These are phyloP conservation scores for Fusarium dlaminii DNA, from an alignment of 2,329 filamentous ascomycete genomes.

Conservation along the genomic window DNA sequence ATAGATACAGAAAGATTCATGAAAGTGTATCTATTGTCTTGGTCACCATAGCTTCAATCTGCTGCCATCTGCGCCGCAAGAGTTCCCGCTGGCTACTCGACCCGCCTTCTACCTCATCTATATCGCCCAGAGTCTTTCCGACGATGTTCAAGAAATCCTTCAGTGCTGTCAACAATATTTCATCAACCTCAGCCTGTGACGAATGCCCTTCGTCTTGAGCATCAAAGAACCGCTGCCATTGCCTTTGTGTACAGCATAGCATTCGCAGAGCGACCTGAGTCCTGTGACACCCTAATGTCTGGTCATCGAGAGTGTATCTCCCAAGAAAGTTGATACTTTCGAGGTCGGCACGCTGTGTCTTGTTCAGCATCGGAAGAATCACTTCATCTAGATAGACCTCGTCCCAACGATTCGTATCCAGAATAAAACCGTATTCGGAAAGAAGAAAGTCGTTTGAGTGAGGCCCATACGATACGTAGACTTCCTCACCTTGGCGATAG, in stretches of 20 bases:
- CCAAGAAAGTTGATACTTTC: conserved; percentile 59
- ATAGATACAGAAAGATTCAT: background rate
- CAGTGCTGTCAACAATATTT: conserved; percentile 51
- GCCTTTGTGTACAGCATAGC: conserved; percentile 44
- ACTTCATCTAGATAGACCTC: conserved; percentile 60
- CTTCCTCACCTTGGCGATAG: conserved; percentile 69
- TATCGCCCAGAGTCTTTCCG: conserved; percentile 43
- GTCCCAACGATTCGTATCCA: conserved; percentile 60
- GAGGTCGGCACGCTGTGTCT: conserved; percentile 52
- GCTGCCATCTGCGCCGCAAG: conserved; percentile 55
- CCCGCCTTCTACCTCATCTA: conserved; percentile 46
- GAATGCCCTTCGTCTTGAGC: conserved; percentile 58
- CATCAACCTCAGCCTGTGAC: conserved; percentile 53
- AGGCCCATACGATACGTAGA: conserved; percentile 74
- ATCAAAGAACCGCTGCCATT: conserved; percentile 52
- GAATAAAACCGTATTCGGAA: conserved; percentile 70
- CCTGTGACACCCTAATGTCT: conserved; percentile 57
- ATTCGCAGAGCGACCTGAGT: conserved; percentile 63
- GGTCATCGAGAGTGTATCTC: conserved; percentile 55
- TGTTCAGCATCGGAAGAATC: conserved; percentile 52
- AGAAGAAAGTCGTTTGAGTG: conserved; percentile 79
- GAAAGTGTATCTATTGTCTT: conserved; percentile 44
- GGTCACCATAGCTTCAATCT: conserved; percentile 52
- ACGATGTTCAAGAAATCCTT: conserved; percentile 49
- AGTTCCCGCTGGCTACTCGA: conserved; percentile 49